Base-by-base conservation (phyloP, 805 yeast genomes). In the Barnettozyma wickerhamii region DNA sequence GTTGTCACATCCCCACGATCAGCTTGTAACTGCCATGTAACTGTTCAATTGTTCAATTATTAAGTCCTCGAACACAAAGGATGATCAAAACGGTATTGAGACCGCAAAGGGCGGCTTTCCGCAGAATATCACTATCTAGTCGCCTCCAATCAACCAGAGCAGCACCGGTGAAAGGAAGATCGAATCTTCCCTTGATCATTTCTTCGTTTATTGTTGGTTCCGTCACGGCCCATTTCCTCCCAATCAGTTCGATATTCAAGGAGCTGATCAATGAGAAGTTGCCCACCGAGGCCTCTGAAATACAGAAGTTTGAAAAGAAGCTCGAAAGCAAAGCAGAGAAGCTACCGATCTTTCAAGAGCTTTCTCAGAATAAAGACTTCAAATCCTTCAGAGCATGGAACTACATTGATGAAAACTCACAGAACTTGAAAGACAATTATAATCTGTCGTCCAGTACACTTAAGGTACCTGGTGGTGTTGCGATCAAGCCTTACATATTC, bases 391-490 rank as follows among this genome's bases (percentile, higher is more conserved):
- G 74, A 48, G 62, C 75, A 41, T 62, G 71, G 75, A 49, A 69
- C 53, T 51, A 69, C 56, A 43, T 77, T 66, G 74, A 73, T 60
- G 49, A 69, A 50, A 55, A 61, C 63, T 45, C 71, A 44, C 32
- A 51, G 19, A 33, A 41, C 6, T 17, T 37, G 1, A 30, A 41
- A 26, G 40, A 32, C 9, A 41, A 36, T 30, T 47, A 56, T 5
- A 53, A 64, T 6, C 37, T 77, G 64, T 64, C 64, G 12, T 69
- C 79, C 49, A 63, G 73, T n/a, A 70, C 84, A 0, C 63, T 89
- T 35, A 64, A 76, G 3, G 74, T 71, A 2, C 89, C 95, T 1
- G 96, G 96, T 7, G 93, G 89, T 0, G 73, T 91, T 42, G 75
- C 86, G 1, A 73, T 87, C 30, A 74, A 81, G 34, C 95, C 96